Base-by-base conservation (phyloP, 768 basidiomycete genomes). In the Mycena capillaripes region DNA sequence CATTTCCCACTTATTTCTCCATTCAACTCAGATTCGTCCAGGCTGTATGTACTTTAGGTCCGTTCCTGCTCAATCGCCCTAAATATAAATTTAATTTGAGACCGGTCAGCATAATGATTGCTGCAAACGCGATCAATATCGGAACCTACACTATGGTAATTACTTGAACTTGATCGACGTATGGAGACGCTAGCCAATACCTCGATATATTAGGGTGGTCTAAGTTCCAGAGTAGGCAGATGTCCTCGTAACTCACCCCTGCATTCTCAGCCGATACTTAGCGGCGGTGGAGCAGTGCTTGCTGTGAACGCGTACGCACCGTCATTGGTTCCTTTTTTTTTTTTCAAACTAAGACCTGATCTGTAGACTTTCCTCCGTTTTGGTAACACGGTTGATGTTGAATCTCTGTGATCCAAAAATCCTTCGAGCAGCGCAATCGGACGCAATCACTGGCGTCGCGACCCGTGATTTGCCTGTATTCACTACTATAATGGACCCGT, bases 11-110 rank as follows among this genome's bases (percentile, higher is more conserved):
- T 34, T 0, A n/a, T n/a, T n/a, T 6, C 17, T 6, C 8, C 17
- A 38, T 36, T 69, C 65, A 5, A 34, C 30, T 21, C 7, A 14
- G 7, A 38, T 10, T 66, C 10, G 6, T 9, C 23, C n/a, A 74
- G 69, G 69, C 21, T 66, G 59, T 23, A 19, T 74, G 6, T 74
- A 74, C 38, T 74, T 74, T 30, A 59, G 25, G 73, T 74, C 0
- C 52, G 73, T 70, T 34, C 50, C 58, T 29, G 2, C 21, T 29
- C 9, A 27, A n/a, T 23, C 53, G 19, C 29, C 42, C 14, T 27
- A 19, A 16, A 23, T 38, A 14, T 30, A 12, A n/a, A n/a, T n/a
- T n/a, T 29, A 10, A 12, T 38, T 16, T 29, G 32, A 38, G 23
- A 36, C 19, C 25, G 23, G 32, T 5, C 53, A 74, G 73, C 14